Evolutionary conservation across 352 stramenopile species (phyloP), one percentile per base, ranked within the genome.

Genomic region (Pythium sp.): DNA sequence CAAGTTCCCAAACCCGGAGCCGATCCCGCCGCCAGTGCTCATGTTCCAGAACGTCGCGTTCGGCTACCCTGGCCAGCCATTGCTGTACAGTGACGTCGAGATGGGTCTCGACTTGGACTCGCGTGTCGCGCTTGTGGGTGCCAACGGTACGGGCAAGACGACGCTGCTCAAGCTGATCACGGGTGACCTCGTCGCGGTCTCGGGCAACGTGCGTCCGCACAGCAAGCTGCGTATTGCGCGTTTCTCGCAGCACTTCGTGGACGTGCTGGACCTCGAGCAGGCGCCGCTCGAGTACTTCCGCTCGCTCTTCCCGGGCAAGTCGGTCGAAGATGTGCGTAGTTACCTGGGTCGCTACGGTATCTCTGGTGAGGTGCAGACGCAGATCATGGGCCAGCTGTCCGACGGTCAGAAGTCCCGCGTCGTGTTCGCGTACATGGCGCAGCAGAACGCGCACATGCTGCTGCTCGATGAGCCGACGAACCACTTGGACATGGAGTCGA

Each of bases 201-300:
- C 89, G 20, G 97, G 97, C 53, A 98, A 98, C 60, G 97, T 99
- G 69, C 90, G 96, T 54, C 96, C 95, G 63, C 96, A 99, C 82
- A 95, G 84, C 38, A 98, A 99, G 78, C 86, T 99, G 46, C 97
- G 97, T 75, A 91, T 99, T 53, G 94, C 94, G 32, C 89, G 95
- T 28, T 99, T 99, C 80, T 99, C 94, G 70, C 98, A 99, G 84
- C 98, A 99, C 76, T 99, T 99, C 70, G 96, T 98, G 3, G 98
- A 99, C 77, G 93, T 99, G 46, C 79, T 99, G n/a, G 92, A 99
- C 74, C 77, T 99, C 68, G 80, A 87, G 28, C 90, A 97, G 80
- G 91, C 91, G 11, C 97, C 98, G 4, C 86, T 99, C 18, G 96
- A 99, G 71, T 99, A 99, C 81, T 98, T 99, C 76, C 96, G 94